Evolutionary conservation across 768 basidiomycete genomes (phyloP).

Genomic region (Mrakia gelida): DNA sequence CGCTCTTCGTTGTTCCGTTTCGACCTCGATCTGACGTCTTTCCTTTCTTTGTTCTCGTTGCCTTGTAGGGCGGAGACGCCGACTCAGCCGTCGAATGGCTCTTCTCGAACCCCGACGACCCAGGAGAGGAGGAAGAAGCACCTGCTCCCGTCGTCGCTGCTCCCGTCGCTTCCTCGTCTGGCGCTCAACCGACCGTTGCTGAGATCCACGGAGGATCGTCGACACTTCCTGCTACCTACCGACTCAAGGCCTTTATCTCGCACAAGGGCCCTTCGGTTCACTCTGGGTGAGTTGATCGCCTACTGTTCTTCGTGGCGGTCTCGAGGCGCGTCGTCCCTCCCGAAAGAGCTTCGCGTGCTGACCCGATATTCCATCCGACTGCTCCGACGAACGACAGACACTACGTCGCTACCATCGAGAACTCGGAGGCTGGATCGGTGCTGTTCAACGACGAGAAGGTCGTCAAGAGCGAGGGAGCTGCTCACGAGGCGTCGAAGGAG

Average conservation of each 20-base stretch:
- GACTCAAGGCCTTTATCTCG: constrained; percentile 87
- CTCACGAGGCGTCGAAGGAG: constrained; percentile 72
- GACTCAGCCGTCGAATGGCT: constrained; percentile 95
- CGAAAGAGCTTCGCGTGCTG: not conserved
- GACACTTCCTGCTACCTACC: constrained; percentile 67
- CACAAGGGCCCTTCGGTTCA: constrained; percentile 96
- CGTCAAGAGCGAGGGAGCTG: constrained; percentile 77
- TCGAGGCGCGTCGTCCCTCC: no score
- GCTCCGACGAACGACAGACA: constrained; percentile 56
- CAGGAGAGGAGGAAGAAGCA: constrained; percentile 52
- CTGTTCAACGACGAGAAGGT: constrained; percentile 97
- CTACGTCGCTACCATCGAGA: constrained; percentile 60
- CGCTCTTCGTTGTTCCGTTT: not conserved
- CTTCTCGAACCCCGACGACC: constrained; percentile 87
- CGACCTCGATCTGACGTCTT: constrained; percentile 38
- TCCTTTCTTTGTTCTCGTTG: not conserved
- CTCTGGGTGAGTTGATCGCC: constrained; percentile 52
- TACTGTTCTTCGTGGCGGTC: constrained; percentile 17
- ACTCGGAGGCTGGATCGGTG: constrained; percentile 64
- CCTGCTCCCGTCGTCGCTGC: constrained; percentile 41
- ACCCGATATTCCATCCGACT: no score
- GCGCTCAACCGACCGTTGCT: not conserved
- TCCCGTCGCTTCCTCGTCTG: constrained; percentile 36
- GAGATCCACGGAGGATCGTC: constrained; percentile 51
- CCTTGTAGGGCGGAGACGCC: constrained; percentile 60